Conservation (phyloP, 177 flowering plant species). For the Viscum album region DNA sequence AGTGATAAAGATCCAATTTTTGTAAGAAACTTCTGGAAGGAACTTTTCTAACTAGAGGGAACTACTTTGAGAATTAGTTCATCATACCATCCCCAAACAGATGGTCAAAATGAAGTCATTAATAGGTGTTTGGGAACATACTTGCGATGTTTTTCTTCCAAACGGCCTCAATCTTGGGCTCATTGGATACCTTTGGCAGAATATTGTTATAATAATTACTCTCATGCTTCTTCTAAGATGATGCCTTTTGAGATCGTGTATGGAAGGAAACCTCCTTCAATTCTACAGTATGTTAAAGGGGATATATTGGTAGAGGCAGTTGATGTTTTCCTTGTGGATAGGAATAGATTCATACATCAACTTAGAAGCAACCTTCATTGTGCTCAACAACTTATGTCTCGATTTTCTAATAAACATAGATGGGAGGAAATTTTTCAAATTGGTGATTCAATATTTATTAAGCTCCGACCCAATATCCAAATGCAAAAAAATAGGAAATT, state of each 20-base stretch:
- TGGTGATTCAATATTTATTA: neutral
- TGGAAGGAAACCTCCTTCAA: neutral
- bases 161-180: neutral
- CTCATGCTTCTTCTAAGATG: neutral
- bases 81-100: neutral
- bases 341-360: neutral
- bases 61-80: neutral
- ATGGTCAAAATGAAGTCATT: neutral
- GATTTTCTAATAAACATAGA: neutral
- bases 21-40: conserved; percentile 4
- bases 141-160: neutral
- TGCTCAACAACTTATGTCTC: neutral
- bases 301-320: neutral
- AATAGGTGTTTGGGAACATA: neutral
- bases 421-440: neutral
- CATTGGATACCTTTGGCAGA: neutral
- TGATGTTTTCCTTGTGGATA: neutral
- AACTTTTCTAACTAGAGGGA: neutral
- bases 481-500: too few species aligned
- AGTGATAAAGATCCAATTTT: conserved; percentile 12
- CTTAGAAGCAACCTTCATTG: neutral
- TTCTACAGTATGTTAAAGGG: neutral
- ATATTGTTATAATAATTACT: neutral
- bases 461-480: neutral
- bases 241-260: neutral